Evolutionary conservation across 805 yeast genomes (phyloP).

Genomic region (Kregervanrija pseudodelftensis): DNA sequence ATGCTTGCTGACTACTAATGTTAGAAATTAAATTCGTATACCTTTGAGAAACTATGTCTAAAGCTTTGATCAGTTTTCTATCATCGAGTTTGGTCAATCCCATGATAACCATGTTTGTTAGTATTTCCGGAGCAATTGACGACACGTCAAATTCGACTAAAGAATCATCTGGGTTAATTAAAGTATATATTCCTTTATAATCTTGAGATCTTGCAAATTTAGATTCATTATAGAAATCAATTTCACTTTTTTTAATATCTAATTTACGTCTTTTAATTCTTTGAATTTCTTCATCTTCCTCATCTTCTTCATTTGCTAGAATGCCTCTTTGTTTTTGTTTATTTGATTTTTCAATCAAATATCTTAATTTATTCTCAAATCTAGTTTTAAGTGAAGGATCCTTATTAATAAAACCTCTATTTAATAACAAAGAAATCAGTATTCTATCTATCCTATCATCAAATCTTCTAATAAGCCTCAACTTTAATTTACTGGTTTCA

Average conservation of each 20-base stretch:
- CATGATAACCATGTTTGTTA: slow-evolving; percentile 56
- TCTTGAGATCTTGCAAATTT: slow-evolving; percentile 32
- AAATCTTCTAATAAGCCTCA: slow-evolving; percentile 25
- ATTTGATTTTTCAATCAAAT: slow-evolving; percentile 22
- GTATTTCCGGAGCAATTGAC: slow-evolving; percentile 54
- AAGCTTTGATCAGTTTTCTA: slow-evolving; percentile 51
- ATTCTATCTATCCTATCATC: slow-evolving; percentile 31
- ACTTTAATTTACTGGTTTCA: slow-evolving; percentile 27
- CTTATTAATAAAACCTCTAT: slow-evolving; percentile 26
- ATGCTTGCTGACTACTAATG: not conserved
- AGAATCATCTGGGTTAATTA: slow-evolving; percentile 55
- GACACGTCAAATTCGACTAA: slow-evolving; percentile 63
- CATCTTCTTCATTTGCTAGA: slow-evolving; percentile 37
- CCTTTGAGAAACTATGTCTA: slow-evolving; percentile 63
- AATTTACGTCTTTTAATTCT: slow-evolving; percentile 18
- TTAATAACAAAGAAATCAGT: slow-evolving; percentile 25
- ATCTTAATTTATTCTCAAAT: slow-evolving; percentile 28
- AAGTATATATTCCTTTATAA: slow-evolving; percentile 61
- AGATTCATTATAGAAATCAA: slow-evolving; percentile 23
- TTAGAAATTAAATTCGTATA: slow-evolving; percentile 38
- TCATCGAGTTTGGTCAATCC: slow-evolving; percentile 54
- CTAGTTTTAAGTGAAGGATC: slow-evolving; percentile 25
- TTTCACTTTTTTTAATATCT: slow-evolving; percentile 17
- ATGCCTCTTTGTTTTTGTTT: slow-evolving; percentile 21
- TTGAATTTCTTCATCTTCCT: slow-evolving; percentile 26